Conservation (phyloP, 176 grass and related monocot genomes). For the Triticum dicoccoides region DNA sequence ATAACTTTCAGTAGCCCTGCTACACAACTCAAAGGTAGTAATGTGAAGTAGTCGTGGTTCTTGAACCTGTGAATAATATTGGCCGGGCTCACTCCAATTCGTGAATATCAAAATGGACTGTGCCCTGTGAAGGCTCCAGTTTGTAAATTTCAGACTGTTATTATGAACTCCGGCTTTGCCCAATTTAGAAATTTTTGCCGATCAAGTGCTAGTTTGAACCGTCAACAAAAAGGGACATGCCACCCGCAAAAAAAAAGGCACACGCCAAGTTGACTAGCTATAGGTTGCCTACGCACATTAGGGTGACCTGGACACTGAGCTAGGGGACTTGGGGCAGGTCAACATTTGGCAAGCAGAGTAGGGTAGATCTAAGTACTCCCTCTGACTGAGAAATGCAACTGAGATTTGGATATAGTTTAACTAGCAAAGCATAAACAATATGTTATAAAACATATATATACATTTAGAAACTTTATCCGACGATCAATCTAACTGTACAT, state of each 20-base stretch:
- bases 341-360: too few relatives aligned
- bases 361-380: too few relatives aligned
- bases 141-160: background rate
- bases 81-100: background rate
- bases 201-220: background rate
- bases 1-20: too few relatives aligned
- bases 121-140: background rate
- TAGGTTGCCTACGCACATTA: background rate
- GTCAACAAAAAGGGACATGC: background rate
- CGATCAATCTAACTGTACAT: too few relatives aligned
- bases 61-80: constrained; percentile 15
- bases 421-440: too few relatives aligned
- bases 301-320: background rate
- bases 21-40: background rate
- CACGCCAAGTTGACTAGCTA: too few relatives aligned
- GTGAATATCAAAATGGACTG: background rate
- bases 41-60: background rate
- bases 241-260: background rate
- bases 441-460: too few relatives aligned
- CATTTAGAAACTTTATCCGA: too few relatives aligned
- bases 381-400: too few relatives aligned
- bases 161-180: too few relatives aligned
- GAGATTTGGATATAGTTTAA: too few relatives aligned
- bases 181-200: background rate
- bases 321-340: too few relatives aligned